phyloP scores from a whole-genome alignment of 2,329 filamentous ascomycete genomes.

The Knufia petricola region DNA sequence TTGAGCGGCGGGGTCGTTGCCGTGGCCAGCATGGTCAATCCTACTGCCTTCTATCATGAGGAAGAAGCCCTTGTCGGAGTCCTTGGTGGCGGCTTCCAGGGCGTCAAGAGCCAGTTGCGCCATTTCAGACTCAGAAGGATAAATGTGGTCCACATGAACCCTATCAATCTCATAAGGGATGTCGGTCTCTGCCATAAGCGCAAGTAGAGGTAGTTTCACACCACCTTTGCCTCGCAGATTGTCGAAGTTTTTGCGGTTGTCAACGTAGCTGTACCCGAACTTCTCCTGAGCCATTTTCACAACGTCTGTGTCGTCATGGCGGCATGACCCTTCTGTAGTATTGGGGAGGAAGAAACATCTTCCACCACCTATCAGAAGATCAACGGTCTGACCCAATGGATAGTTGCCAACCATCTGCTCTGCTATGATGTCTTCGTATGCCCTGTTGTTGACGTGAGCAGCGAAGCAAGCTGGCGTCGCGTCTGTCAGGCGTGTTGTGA shows the following conservation, averaged over 20 bases:
- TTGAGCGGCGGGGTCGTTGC: slow-evolving; percentile 73
- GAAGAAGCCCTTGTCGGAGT: slow-evolving; percentile 79
- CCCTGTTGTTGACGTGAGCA: slow-evolving; percentile 68
- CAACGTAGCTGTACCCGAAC: slow-evolving; percentile 65
- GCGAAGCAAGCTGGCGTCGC: slow-evolving; percentile 94
- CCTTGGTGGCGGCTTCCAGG: slow-evolving; percentile 68
- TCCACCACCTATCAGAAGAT: slow-evolving; percentile 87
- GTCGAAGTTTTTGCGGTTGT: slow-evolving; percentile 66
- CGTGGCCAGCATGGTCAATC: slow-evolving; percentile 89
- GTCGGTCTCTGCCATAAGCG: slow-evolving; percentile 71
- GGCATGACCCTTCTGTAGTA: slow-evolving; percentile 67
- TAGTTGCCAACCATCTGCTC: slow-evolving; percentile 85
- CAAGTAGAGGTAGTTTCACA: slow-evolving; percentile 70
- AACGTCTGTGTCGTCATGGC: slow-evolving; percentile 67
- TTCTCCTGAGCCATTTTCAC: slow-evolving; percentile 62
- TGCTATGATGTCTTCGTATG: slow-evolving; percentile 82
- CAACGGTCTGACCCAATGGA: slow-evolving; percentile 74
- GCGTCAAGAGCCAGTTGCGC: slow-evolving; percentile 68
- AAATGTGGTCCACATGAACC: slow-evolving; percentile 63
- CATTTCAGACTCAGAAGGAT: slow-evolving; percentile 90
- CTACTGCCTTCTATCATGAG: slow-evolving; percentile 96
- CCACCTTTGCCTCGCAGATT: slow-evolving; percentile 53
- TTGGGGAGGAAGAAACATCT: slow-evolving; percentile 90
- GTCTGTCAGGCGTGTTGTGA: slow-evolving; percentile 90
- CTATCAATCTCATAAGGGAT: slow-evolving; percentile 93